Evolutionary conservation across 371 early-diverging fungal genomes (phyloP).

Genomic region (Fennellomyces sp.): DNA sequence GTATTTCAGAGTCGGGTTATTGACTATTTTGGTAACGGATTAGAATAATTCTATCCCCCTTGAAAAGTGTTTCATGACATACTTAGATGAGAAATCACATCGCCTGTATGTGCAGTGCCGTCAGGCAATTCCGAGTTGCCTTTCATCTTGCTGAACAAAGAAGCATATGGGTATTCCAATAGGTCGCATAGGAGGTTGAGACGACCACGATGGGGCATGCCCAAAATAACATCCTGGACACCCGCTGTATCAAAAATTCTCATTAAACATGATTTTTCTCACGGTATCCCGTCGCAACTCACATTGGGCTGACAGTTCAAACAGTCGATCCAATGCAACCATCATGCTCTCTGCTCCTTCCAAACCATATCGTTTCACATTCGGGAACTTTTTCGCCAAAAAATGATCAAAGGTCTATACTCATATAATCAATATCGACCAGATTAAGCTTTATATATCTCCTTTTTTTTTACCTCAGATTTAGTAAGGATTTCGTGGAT

Average conservation of each 20-base stretch:
- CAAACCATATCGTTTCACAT: constrained; percentile 94
- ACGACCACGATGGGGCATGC: constrained; percentile 98
- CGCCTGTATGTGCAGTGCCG: constrained; percentile 79
- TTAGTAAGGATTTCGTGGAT: constrained; percentile 76
- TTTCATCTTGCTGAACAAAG: constrained; percentile 90
- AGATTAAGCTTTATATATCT: background rate
- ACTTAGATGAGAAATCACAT: constrained; percentile 88
- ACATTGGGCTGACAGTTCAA: constrained; percentile 65
- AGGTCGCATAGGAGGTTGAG: constrained; percentile 90
- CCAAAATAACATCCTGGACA: constrained; percentile 78
- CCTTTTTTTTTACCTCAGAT: constrained; percentile 62
- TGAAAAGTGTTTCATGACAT: constrained; percentile 9
- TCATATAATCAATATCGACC: background rate
- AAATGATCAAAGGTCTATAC: constrained; percentile 88
- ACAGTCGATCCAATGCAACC: constrained; percentile 87
- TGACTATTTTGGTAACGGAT: constrained; percentile 40
- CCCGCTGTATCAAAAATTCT: constrained; percentile 48
- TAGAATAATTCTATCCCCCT: background rate
- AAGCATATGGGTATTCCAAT: constrained; percentile 75
- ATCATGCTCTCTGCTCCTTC: constrained; percentile 98
- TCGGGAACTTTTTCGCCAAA: constrained; percentile 93
- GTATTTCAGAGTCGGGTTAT: constrained; percentile 76
- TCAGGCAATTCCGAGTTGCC: constrained; percentile 88
- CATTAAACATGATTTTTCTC: background rate
- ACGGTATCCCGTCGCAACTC: background rate